phyloP scores from a whole-genome alignment of 164 flowering plant species.

The Chimonanthus praecox region DNA sequence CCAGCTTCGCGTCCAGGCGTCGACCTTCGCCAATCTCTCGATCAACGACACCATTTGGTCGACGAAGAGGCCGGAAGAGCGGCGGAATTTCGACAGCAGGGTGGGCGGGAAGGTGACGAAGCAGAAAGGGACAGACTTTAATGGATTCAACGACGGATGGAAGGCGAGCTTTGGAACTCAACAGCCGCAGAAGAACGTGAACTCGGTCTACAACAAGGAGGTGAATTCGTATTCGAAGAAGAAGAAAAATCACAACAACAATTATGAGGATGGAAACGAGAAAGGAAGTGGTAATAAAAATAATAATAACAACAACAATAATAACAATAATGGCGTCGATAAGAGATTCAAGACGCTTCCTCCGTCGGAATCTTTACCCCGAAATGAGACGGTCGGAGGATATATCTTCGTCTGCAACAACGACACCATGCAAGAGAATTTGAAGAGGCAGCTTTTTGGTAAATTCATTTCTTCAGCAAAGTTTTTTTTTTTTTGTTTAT shows the following conservation, averaged over 20 bases:
- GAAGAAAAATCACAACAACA: slow-evolving; percentile 13
- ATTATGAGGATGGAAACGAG: slow-evolving; percentile 8
- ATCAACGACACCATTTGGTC: slow-evolving; percentile 79
- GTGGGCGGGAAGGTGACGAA: slow-evolving; percentile 38
- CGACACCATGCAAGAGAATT: slow-evolving; percentile 92
- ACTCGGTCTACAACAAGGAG: slow-evolving; percentile 59
- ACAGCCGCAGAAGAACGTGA: slow-evolving; percentile 8
- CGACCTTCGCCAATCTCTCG: slow-evolving; percentile 52
- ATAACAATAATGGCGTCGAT: slow-evolving; percentile 36
- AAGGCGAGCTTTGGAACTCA: slow-evolving; percentile 17
- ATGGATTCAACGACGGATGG: slow-evolving; percentile 45
- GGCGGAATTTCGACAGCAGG: slow-evolving; percentile 59
- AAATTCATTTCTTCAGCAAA: neutral
- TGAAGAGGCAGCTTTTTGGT: slow-evolving; percentile 90
- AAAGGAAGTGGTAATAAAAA: slow-evolving; percentile 15
- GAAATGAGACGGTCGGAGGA: slow-evolving; percentile 82
- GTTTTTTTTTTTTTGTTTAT: no score
- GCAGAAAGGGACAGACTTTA: slow-evolving; percentile 16
- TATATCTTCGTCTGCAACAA: slow-evolving; percentile 97
- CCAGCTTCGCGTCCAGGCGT: slow-evolving; percentile 53
- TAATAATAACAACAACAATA: slow-evolving; percentile 21
- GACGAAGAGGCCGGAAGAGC: slow-evolving; percentile 37
- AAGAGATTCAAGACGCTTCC: slow-evolving; percentile 96
- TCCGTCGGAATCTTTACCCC: slow-evolving; percentile 75
- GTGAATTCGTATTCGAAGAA: neutral